Evolutionary conservation across 192 early-diverging fungal species (phyloP).

Genomic region (Phycomyces nitens): DNA sequence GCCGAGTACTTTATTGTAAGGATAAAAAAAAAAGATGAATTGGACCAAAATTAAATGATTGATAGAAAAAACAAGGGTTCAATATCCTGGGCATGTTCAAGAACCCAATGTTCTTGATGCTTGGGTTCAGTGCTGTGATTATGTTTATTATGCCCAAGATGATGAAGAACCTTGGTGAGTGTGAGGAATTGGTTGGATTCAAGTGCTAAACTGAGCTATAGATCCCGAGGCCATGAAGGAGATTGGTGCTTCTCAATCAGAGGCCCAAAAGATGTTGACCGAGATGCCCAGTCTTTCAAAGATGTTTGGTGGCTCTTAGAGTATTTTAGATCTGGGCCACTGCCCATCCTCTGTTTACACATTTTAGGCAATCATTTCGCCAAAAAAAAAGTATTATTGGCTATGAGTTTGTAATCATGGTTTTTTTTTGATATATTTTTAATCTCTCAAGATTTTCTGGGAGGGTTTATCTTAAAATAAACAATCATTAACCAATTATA

Average conservation of each 20-base stretch:
- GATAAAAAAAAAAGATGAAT: background rate
- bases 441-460: too few relatives aligned
- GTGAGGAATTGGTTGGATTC: too few relatives aligned
- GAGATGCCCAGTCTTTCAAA: constrained; percentile 47
- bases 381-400: too few relatives aligned
- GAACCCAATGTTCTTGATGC: constrained; percentile 61
- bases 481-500: too few relatives aligned
- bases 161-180: constrained; percentile 45
- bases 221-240: constrained; percentile 48
- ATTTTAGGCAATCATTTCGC: too few relatives aligned
- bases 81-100: constrained; percentile 47
- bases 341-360: too few relatives aligned
- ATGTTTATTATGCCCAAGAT: constrained; percentile 56
- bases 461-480: too few relatives aligned
- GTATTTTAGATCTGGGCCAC: too few relatives aligned
- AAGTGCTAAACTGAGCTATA: constrained; percentile 17
- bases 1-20: constrained; percentile 52
- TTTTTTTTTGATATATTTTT: too few relatives aligned
- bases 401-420: too few relatives aligned
- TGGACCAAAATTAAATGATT: background rate
- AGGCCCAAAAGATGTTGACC: constrained; percentile 42
- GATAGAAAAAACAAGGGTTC: constrained; percentile 52
- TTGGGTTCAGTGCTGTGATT: constrained; percentile 51
- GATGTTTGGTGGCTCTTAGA: constrained; percentile 17
- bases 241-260: constrained; percentile 42